phyloP scores from a whole-genome alignment of 139 green algal species.

The Chara braunii region DNA sequence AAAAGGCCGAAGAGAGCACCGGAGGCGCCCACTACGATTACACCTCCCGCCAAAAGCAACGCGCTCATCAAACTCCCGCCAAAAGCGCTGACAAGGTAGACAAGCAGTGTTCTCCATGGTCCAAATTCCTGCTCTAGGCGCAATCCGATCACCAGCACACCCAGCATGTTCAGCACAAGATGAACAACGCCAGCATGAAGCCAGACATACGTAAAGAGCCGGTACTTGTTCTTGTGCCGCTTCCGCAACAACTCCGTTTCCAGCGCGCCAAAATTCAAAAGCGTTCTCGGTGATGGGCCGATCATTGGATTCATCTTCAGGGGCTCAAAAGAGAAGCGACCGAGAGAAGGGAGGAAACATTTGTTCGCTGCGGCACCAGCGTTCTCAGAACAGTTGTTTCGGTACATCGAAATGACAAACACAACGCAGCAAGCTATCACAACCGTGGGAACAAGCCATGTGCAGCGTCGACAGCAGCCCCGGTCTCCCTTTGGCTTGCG shows the following conservation, averaged over 20 bases:
- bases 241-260: neutral
- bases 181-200: slow-evolving; percentile 16
- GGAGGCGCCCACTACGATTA: neutral
- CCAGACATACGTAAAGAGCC: slow-evolving; percentile 10
- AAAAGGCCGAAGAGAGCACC: neutral
- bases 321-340: slow-evolving; percentile 29
- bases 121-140: slow-evolving; percentile 24
- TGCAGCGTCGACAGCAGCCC: no score
- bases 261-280: neutral
- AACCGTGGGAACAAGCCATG: neutral
- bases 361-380: neutral
- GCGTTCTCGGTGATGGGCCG: slow-evolving; percentile 19
- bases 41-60: slow-evolving; percentile 7
- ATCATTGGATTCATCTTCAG: slow-evolving; percentile 24
- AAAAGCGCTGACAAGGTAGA: neutral
- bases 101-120: neutral
- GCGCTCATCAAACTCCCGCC: slow-evolving; percentile 10
- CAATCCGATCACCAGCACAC: neutral
- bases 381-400: slow-evolving; percentile 22
- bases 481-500: no score
- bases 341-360: slow-evolving; percentile 22
- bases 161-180: slow-evolving; percentile 8
- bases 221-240: neutral
- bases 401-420: slow-evolving; percentile 30
- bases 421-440: slow-evolving; percentile 12